Evolutionary conservation across 1,139 yeast species (phyloP), one percentile per base, ranked within the genome.

Genomic region (Nematodospora anomalae): DNA sequence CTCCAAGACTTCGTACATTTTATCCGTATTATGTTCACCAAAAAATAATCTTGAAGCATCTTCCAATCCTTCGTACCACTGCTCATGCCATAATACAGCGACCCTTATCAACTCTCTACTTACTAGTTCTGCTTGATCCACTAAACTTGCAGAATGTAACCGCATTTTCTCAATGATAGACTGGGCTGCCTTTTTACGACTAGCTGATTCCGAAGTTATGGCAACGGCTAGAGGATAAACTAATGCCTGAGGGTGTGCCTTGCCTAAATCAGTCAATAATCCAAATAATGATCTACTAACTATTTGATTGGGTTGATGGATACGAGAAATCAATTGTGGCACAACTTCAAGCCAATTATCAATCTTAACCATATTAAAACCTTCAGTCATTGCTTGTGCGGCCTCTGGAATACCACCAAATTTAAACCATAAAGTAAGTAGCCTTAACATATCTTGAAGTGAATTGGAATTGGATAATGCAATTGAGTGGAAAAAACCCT

Each of bases 1-100:
- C 46, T 88, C 96, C 36, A 94, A 64, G 1, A 90, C 90, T 20
- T 86, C 83, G 61, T 85, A 85, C 97, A 92, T 94, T 57, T 88
- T 89, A 40, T 89, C 96, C 7, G 94, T 85, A 54, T 92, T 88
- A 51, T 88, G 94, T 45, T 94, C 98, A 25, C 96, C 96, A 60
- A 89, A 92, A 66, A 85, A 94, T 38, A 86, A 75, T 42, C 97
- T 73, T 3, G 96, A 89, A 1, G 98, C 98, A 64, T 92, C 97
- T 57, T 94, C 99, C 27, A 94, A 68, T 2, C 96, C 97, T 62
- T 90, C 98, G 52, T 90, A 90, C 98, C 99, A 94, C 57, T 85
- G 85, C 55, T 94, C 99, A 52, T 89, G 96, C 97, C 98, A 90
- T 45, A 92, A 66, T 2, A 92, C 97, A 1, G 97, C 97, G 11